These are phyloP conservation scores for Phytophthora europaea DNA, from an alignment of 352 stramenopile genomes.

Conservation along the genomic window DNA sequence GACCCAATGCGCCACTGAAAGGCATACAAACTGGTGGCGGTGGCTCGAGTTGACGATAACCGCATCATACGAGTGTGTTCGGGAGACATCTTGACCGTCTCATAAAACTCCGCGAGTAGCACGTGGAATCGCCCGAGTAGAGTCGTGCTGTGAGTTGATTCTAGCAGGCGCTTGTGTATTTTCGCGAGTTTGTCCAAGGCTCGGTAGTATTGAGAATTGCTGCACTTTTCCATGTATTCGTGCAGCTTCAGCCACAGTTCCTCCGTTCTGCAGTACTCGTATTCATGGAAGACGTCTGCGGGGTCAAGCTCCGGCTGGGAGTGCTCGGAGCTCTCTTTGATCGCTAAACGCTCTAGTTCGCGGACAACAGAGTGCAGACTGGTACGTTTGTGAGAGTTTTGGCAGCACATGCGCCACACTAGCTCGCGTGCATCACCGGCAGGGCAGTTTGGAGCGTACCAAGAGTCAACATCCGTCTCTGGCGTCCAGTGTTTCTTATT, in stretches of 20 bases:
- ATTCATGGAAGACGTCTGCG: neutral
- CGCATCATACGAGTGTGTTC: conserved; percentile 2
- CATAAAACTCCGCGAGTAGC: neutral
- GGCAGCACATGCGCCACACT: conserved; percentile 17
- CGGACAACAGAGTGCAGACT: neutral
- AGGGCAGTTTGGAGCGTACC: neutral
- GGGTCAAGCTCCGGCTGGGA: neutral
- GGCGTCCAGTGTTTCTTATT: neutral
- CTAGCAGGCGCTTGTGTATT: neutral
- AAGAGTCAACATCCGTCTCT: neutral
- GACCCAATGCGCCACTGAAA: conserved; percentile 2
- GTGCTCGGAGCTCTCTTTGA: neutral
- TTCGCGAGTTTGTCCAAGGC: neutral
- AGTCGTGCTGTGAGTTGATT: neutral
- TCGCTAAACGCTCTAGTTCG: neutral
- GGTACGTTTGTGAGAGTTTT: conserved; percentile 3
- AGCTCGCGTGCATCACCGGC: neutral
- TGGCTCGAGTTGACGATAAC: neutral
- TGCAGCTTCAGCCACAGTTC: neutral
- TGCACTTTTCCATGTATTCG: neutral
- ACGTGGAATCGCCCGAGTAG: neutral
- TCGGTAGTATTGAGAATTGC: neutral
- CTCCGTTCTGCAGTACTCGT: neutral
- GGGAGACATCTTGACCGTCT: neutral
- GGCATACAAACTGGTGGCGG: neutral